A percentile compares a stretch with the other conserved stretches of the same genome.
phyloP scores from a whole-genome alignment of 1,284 basidiomycete genomes.

The Rhodotorula glutinis region DNA sequence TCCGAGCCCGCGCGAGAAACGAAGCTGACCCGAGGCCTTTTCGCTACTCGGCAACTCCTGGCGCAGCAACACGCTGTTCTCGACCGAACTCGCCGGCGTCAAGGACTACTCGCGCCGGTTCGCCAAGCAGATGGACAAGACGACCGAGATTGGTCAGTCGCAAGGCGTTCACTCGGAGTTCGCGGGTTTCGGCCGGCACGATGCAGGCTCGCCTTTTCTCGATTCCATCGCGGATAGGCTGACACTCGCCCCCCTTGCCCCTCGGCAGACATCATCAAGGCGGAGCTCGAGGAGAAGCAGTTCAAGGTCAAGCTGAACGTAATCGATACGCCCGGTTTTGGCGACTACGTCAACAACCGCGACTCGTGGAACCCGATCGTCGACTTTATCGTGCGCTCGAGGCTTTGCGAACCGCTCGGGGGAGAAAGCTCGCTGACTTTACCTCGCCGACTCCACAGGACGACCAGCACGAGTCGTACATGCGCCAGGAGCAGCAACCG shows the following conservation, averaged over 20 bases:
- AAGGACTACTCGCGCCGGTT: constrained; percentile 91
- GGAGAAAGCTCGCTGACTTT: background rate
- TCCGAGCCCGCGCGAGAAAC: too few species aligned
- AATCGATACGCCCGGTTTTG: constrained; percentile 97
- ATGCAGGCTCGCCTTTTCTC: too few species aligned
- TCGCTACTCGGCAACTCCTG: too few species aligned
- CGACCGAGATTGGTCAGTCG: constrained; percentile 66
- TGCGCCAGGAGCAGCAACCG: constrained; percentile 99
- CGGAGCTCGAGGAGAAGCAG: constrained; percentile 87
- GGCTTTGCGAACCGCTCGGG: background rate
- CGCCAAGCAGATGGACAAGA: constrained; percentile 96
- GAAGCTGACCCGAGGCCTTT: too few species aligned
- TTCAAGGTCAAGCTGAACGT: constrained; percentile 99
- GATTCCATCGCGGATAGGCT: too few species aligned
- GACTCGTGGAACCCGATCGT: constrained; percentile 98
- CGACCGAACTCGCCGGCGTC: constrained; percentile 86
- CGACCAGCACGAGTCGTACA: constrained; percentile 98
- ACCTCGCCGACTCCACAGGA: constrained; percentile 53
- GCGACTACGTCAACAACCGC: constrained; percentile 99
- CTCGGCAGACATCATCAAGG: constrained; percentile 56
- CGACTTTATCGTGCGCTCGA: constrained; percentile 71
- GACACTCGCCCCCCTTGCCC: too few species aligned
- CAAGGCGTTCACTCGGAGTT: too few species aligned
- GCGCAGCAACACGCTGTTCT: constrained; percentile 98
- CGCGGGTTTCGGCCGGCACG: too few species aligned